Evolutionary conservation across 257 asterid genomes (phyloP).

Genomic region (Salvia miltiorrhiza): DNA sequence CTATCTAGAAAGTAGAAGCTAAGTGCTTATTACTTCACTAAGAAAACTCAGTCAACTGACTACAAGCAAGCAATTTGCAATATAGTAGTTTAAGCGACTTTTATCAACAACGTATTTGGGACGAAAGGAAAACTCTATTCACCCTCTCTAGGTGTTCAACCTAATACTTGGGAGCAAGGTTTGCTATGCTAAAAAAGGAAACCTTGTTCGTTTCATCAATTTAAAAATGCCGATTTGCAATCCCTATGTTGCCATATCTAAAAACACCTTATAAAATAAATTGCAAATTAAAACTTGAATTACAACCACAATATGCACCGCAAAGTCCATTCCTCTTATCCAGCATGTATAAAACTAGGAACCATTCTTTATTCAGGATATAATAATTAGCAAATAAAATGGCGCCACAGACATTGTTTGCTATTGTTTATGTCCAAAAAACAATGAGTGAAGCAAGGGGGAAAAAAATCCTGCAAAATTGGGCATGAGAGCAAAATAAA

Average conservation of each 20-base stretch:
- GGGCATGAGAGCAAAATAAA: slow-evolving; percentile 1
- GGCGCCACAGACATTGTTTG: neutral
- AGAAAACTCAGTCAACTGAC: neutral
- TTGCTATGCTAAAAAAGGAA: neutral
- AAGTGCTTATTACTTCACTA: neutral
- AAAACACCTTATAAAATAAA: neutral
- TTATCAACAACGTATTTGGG: neutral
- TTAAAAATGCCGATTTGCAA: neutral
- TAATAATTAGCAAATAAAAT: neutral
- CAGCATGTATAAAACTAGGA: neutral
- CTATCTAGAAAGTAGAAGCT: neutral
- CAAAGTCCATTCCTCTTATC: slow-evolving; percentile 2
- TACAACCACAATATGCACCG: neutral
- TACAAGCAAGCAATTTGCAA: neutral
- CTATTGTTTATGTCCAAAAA: neutral
- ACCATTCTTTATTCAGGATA: neutral
- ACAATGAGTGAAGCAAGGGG: neutral
- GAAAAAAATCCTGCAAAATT: neutral
- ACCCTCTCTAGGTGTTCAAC: neutral
- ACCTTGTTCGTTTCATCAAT: neutral
- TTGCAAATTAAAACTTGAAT: neutral
- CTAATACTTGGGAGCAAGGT: neutral
- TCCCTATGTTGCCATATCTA: neutral
- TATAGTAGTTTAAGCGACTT: neutral
- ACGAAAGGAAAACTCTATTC: neutral